Conservation (phyloP, 1,284 basidiomycete species). For the Leccinum angustisporum region DNA sequence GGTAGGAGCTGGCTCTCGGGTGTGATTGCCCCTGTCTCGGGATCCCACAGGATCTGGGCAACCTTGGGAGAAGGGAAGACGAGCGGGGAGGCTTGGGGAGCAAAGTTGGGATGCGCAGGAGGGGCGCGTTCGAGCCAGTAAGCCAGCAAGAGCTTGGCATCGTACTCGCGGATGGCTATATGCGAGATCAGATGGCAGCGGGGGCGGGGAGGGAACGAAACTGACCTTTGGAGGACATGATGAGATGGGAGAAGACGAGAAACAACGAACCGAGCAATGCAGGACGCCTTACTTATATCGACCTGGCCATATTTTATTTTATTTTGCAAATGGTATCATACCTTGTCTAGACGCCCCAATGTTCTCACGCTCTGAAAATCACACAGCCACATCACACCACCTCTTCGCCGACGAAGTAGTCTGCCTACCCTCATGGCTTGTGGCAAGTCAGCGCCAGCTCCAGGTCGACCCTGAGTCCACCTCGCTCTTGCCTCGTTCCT, state of each 20-base stretch:
- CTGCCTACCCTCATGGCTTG: not conserved
- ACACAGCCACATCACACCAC: conserved; percentile 29
- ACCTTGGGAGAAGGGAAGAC: conserved; percentile 68
- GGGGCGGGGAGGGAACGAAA: not conserved
- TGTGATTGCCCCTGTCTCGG: conserved; percentile 78
- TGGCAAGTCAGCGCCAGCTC: not conserved
- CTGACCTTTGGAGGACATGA: conserved; percentile 57
- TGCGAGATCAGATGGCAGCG: conserved; percentile 7
- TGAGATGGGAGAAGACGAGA: conserved; percentile 26
- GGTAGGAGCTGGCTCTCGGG: conserved; percentile 73
- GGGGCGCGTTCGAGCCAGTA: conserved; percentile 93
- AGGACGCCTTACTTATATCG: conserved; percentile 25
- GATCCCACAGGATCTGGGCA: conserved; percentile 87
- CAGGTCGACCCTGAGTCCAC: conserved; percentile 8
- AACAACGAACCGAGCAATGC: not conserved
- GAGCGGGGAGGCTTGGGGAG: conserved; percentile 55
- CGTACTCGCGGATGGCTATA: conserved; percentile 88
- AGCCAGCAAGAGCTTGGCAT: conserved; percentile 90
- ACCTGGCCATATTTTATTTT: conserved; percentile 20
- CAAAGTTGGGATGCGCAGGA: conserved; percentile 46
- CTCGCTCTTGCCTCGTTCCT: conserved; percentile 21
- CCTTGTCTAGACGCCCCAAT: conserved; percentile 29
- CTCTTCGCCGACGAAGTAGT: not conserved
- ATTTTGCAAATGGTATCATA: conserved; percentile 26
- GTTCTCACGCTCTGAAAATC: conserved; percentile 31